Percentiles rank a stretch among this genome's conserved stretches.
Evolutionary conservation across 805 yeast species (phyloP).

Genomic region (Nakazawaea holstii): DNA sequence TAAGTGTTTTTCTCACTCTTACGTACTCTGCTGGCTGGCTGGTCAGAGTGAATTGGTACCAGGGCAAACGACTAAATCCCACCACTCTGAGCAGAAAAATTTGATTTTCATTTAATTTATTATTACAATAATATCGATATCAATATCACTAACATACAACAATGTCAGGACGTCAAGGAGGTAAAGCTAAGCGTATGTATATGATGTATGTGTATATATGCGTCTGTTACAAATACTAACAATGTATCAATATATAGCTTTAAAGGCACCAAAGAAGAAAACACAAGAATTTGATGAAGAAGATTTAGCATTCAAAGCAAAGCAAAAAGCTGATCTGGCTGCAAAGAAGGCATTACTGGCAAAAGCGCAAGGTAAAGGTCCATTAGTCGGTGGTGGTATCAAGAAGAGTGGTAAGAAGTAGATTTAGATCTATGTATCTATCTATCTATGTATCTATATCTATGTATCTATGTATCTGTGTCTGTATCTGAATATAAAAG

Average conservation of each 20-base stretch:
- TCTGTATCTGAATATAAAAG: too few relatives aligned
- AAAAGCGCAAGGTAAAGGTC: slow-evolving; percentile 86
- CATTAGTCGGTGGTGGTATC: slow-evolving; percentile 90
- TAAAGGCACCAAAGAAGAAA: slow-evolving; percentile 80
- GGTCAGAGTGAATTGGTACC: background rate
- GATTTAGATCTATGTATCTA: background rate
- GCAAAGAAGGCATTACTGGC: slow-evolving; percentile 89
- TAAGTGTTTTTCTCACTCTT: too few relatives aligned
- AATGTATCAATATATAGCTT: slow-evolving; percentile 27
- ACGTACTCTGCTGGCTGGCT: too few relatives aligned
- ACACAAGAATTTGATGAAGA: slow-evolving; percentile 78
- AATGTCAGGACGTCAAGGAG: slow-evolving; percentile 98
- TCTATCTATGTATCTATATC: too few relatives aligned
- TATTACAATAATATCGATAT: background rate
- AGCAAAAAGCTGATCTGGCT: slow-evolving; percentile 91
- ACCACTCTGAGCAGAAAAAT: too few relatives aligned
- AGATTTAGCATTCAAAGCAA: slow-evolving; percentile 84
- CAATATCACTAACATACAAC: slow-evolving; percentile 4
- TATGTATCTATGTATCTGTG: too few relatives aligned
- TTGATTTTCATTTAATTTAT: background rate
- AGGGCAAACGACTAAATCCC: background rate
- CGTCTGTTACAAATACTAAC: background rate
- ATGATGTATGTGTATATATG: too few relatives aligned
- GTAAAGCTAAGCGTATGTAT: slow-evolving; percentile 87
- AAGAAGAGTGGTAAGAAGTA: slow-evolving; percentile 75